Percentiles rank a stretch among this genome's conserved stretches.
phyloP scores from a whole-genome alignment of 1,284 basidiomycete species.

The Coniferiporia sulphurascens region DNA sequence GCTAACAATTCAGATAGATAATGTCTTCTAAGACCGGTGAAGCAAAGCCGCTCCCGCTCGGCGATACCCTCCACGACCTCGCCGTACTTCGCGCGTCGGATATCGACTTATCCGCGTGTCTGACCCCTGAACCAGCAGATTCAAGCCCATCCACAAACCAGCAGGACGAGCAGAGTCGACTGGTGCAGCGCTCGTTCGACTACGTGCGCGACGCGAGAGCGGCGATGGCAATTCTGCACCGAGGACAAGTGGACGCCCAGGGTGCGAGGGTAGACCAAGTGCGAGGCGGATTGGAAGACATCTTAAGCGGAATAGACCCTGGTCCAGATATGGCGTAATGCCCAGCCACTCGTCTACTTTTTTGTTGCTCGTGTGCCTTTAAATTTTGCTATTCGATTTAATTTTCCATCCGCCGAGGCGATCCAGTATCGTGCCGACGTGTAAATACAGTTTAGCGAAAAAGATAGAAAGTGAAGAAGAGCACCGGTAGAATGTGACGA shows the following conservation, averaged over 20 bases:
- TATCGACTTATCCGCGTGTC: slow-evolving; percentile 43
- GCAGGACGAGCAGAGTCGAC: slow-evolving; percentile 9
- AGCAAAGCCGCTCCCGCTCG: slow-evolving; percentile 39
- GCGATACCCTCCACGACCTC: slow-evolving; percentile 64
- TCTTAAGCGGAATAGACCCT: slow-evolving; percentile 37
- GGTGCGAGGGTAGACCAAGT: slow-evolving; percentile 49
- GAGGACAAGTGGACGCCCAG: slow-evolving; percentile 45
- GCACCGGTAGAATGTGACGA: neutral
- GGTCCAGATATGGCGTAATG: neutral
- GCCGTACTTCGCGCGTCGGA: slow-evolving; percentile 61
- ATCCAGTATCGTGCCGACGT: slow-evolving; percentile 1
- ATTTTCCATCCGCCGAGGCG: too few species aligned
- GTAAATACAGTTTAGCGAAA: slow-evolving; percentile 9
- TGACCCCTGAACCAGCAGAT: slow-evolving; percentile 23
- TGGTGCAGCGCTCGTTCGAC: slow-evolving; percentile 18
- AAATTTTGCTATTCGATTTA: neutral
- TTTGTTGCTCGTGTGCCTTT: neutral
- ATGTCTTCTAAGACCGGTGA: slow-evolving; percentile 11
- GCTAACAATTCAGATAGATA: neutral
- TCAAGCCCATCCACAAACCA: neutral
- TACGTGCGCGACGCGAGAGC: slow-evolving; percentile 49
- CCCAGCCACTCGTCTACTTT: too few species aligned
- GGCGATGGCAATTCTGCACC: slow-evolving; percentile 49
- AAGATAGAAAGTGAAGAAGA: slow-evolving; percentile 1
- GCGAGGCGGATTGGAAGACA: slow-evolving; percentile 46